Evolutionary conservation across 176 grass and related monocot species (phyloP).

Genomic region (Phyllostachys edulis): DNA sequence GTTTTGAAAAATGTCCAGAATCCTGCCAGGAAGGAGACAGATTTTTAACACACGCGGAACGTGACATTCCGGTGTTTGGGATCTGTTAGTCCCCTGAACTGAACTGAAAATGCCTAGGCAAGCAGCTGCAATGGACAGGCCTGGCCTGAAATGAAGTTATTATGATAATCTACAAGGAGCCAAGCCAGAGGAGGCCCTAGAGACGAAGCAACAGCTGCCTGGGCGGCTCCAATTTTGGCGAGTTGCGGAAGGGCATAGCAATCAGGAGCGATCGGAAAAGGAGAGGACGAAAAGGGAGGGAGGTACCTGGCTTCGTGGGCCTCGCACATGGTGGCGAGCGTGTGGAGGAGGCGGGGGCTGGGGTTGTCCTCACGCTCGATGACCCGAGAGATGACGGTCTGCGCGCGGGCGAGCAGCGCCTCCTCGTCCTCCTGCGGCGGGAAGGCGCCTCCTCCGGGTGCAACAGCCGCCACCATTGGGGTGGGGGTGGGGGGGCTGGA

Average conservation of each 20-base stretch:
- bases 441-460: too few relatives aligned
- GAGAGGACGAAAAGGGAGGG: too few relatives aligned
- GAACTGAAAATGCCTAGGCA: neutral
- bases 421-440: conserved; percentile 41
- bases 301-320: conserved; percentile 61
- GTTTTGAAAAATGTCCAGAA: too few relatives aligned
- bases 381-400: conserved; percentile 53
- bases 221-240: too few relatives aligned
- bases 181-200: too few relatives aligned
- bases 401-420: conserved; percentile 54
- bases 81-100: too few relatives aligned
- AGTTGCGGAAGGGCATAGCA: too few relatives aligned
- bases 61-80: too few relatives aligned
- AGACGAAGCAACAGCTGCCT: too few relatives aligned
- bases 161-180: too few relatives aligned
- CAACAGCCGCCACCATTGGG: conserved; percentile 4
- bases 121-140: neutral
- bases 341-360: conserved; percentile 81
- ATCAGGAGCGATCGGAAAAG: neutral
- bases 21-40: neutral
- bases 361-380: conserved; percentile 59
- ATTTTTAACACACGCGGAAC: neutral
- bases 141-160: too few relatives aligned
- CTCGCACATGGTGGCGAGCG: conserved; percentile 85
- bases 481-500: neutral